Evolutionary conservation across 225 moss, liverwort and hornwort genomes (phyloP), one percentile per base, ranked within the genome.

Genomic region (Pleurozium schreberi): DNA sequence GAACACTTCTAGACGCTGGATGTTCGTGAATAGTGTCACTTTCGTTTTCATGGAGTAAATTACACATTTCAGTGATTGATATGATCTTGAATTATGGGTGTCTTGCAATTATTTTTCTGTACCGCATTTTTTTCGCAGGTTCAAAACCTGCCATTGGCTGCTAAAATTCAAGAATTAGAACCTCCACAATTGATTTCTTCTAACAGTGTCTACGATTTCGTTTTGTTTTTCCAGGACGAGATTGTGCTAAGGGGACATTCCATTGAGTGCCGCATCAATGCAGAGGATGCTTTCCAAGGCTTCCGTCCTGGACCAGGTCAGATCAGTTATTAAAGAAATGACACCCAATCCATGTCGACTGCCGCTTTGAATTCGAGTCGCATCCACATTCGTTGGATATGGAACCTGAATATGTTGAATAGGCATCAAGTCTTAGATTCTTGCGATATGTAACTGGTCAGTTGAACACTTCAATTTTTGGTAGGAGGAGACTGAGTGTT

Each of bases 221-320:
- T 85, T 86, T 19, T 68, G 80, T 57, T 52, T 83, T 89, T 64
- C 40, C 74, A 99, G 99, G 99, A 97, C 82, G 99, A 99, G 47
- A 92, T 99, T 69, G 91, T 96, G 22, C 90, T 99, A 43, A 94
- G 99, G 86, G 99, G 99, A 55, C 99, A 99, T 87, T 93, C 99
- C 34, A 99, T 99, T 76, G 99, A 99, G 87, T 99, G 99, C 90
- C 97, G 99, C 52, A 99, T 99, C 66, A 99, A 99, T 90, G 99
- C 99, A 27, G 99, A 99, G 91, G 99, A 99, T 95, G 99, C 99
- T 67, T 99, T 99, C 74, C 95, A 96, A 85, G 93, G 93, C 45
- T 99, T 99, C 91, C 99, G 99, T 69, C 99, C 99, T 88, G 99
- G 99, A 60, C 97, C 99, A 96, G 99, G 99, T 99, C 75, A 71